phyloP scores from a whole-genome alignment of 2,329 filamentous ascomycete species.

The Shiraia bambusicola region DNA sequence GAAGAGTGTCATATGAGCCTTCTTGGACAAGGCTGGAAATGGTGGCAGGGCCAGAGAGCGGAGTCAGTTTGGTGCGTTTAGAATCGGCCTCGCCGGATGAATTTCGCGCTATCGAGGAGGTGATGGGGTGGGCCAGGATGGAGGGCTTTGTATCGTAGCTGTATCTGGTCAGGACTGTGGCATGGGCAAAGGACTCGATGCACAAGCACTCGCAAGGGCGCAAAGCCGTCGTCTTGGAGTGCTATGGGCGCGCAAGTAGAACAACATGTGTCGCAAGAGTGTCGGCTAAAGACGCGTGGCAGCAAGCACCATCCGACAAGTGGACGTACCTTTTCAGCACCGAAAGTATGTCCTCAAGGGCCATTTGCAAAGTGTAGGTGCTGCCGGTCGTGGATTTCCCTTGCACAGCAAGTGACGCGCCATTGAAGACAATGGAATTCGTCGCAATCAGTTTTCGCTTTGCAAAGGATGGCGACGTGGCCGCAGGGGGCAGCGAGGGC shows the following conservation, averaged over 20 bases:
- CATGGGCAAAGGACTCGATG: neutral
- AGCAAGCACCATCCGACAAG: neutral
- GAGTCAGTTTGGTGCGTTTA: conserved; percentile 50
- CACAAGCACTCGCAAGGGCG: neutral
- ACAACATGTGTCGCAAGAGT: neutral
- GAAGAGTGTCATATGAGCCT: conserved; percentile 45
- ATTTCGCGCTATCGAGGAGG: conserved; percentile 29
- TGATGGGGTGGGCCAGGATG: conserved; percentile 45
- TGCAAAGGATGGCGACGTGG: conserved; percentile 34
- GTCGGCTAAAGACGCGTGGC: neutral
- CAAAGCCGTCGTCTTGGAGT: too few relatives aligned
- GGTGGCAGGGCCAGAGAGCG: conserved; percentile 28
- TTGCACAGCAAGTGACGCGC: conserved; percentile 28
- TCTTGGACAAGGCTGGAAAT: conserved; percentile 44
- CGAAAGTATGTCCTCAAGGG: conserved; percentile 46
- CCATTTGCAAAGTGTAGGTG: conserved; percentile 31
- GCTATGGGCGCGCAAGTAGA: neutral
- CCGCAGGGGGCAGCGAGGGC: conserved; percentile 30
- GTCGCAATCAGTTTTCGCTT: conserved; percentile 52
- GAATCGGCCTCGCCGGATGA: conserved; percentile 44
- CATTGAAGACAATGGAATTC: conserved; percentile 29
- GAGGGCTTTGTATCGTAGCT: conserved; percentile 51
- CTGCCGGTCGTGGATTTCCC: conserved; percentile 15
- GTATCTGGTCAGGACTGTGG: conserved; percentile 14
- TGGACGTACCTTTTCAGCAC: conserved; percentile 45